Conservation (phyloP, 805 yeast species). For the Metschnikowia continentalis region DNA sequence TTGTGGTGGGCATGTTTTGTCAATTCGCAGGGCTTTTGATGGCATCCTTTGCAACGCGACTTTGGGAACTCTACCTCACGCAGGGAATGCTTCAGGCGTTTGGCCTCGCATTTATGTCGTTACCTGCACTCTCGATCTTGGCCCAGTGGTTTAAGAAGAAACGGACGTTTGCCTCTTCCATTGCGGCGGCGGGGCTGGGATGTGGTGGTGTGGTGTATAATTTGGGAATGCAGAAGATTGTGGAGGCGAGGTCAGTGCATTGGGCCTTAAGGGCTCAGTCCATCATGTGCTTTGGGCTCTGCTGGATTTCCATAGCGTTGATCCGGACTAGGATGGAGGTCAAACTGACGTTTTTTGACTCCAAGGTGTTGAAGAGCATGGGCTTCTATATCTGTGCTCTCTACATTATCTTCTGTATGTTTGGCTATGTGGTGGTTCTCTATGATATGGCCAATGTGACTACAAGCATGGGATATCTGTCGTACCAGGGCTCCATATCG, state of each 20-base stretch:
- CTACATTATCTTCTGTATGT: conserved; percentile 45
- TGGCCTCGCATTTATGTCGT: conserved; percentile 51
- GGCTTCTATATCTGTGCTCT: conserved; percentile 41
- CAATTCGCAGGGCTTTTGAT: conserved; percentile 54
- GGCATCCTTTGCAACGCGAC: conserved; percentile 53
- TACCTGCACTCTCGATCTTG: conserved; percentile 55
- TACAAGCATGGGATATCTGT: conserved; percentile 52
- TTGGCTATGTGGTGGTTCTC: conserved; percentile 58
- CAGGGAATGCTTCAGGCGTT: conserved; percentile 65
- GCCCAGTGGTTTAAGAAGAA: conserved; percentile 70
- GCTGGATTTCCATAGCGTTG: conserved; percentile 13
- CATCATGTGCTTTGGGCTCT: conserved; percentile 15
- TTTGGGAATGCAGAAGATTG: conserved; percentile 37
- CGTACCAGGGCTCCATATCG: conserved; percentile 52
- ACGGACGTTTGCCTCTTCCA: conserved; percentile 53
- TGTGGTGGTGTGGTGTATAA: conserved; percentile 51
- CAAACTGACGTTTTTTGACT: conserved; percentile 37
- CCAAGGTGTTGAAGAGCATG: conserved; percentile 29
- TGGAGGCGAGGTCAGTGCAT: conserved; percentile 31
- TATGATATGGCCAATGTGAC: conserved; percentile 60
- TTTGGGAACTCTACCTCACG: conserved; percentile 65
- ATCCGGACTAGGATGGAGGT: conserved; percentile 18
- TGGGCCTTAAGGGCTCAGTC: conserved; percentile 51
- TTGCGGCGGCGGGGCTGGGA: conserved; percentile 47
- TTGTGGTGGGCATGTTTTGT: conserved; percentile 45